A percentile compares a stretch with the other conserved stretches of the same genome.
phyloP scores from a whole-genome alignment of 1,284 basidiomycete genomes.

The Heterobasidion annosum region DNA sequence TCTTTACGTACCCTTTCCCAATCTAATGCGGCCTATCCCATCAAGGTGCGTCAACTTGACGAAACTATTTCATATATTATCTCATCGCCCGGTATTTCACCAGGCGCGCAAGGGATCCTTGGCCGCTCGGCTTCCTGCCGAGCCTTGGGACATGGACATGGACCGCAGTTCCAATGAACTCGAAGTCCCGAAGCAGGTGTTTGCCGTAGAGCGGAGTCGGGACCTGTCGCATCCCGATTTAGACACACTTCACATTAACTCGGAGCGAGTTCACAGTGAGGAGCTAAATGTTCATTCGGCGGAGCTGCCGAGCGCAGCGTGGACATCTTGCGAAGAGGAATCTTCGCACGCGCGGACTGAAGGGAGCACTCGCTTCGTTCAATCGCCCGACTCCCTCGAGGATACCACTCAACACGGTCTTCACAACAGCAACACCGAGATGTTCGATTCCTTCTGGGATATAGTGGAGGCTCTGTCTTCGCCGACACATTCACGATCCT shows the following conservation, averaged over 20 bases:
- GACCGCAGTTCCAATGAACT: neutral
- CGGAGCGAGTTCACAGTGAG: neutral
- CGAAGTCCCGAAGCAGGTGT: neutral
- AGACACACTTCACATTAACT: neutral
- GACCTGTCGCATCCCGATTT: neutral
- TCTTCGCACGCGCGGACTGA: conserved; percentile 2
- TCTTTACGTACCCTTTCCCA: conserved; percentile 50
- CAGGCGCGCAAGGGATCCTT: conserved; percentile 50
- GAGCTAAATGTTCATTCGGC: conserved; percentile 1
- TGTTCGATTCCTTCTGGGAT: conserved; percentile 10
- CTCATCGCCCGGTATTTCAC: neutral
- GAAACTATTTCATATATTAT: conserved; percentile 3
- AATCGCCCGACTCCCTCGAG: conserved; percentile 6
- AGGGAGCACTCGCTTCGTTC: conserved; percentile 4
- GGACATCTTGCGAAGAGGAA: neutral
- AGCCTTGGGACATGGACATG: conserved; percentile 41
- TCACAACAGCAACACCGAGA: neutral
- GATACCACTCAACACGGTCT: neutral
- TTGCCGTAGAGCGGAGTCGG: neutral
- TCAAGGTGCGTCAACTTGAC: conserved; percentile 36
- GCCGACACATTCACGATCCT: conserved; percentile 7
- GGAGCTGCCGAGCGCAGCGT: neutral
- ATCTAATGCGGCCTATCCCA: conserved; percentile 41
- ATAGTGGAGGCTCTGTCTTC: conserved; percentile 6
- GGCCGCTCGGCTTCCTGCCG: conserved; percentile 50